Evolutionary conservation across 2,329 filamentous ascomycete species (phyloP).

Genomic region (Laburnicola sp.): DNA sequence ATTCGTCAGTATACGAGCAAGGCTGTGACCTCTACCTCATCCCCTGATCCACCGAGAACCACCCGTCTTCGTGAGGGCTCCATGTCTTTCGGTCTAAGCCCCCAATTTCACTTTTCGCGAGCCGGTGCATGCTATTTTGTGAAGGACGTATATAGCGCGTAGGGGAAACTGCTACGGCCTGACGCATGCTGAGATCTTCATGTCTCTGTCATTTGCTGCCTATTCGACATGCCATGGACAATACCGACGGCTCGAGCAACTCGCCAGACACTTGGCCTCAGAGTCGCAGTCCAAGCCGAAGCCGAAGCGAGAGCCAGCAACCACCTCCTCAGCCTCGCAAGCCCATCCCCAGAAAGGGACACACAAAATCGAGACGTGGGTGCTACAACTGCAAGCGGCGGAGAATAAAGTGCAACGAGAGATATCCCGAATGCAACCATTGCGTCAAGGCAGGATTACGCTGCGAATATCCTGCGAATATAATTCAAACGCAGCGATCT

Average conservation of each 20-base stretch:
- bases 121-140: constrained; percentile 18
- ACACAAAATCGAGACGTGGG: constrained; percentile 67
- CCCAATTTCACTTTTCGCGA: constrained; percentile 27
- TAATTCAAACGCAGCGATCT: constrained; percentile 35
- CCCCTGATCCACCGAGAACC: constrained; percentile 1
- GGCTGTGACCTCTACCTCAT: constrained; percentile 32
- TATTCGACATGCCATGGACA: constrained; percentile 25
- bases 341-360: constrained; percentile 56
- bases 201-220: constrained; percentile 27
- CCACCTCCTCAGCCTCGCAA: constrained; percentile 36
- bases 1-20: constrained; percentile 32
- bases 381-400: constrained; percentile 70
- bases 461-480: constrained; percentile 63
- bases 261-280: constrained; percentile 29
- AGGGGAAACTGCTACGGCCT: constrained; percentile 22
- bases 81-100: constrained; percentile 35
- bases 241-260: constrained; percentile 36
- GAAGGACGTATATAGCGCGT: constrained; percentile 34
- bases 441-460: constrained; percentile 64
- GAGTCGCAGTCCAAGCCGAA: constrained; percentile 18
- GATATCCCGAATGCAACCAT: constrained; percentile 64
- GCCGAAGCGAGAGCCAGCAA: constrained; percentile 8
- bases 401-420: constrained; percentile 71
- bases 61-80: constrained; percentile 25
- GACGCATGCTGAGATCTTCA: constrained; percentile 12